A percentile compares a stretch with the other conserved stretches of the same genome.
Conservation (phyloP, 257 asterid species). For the Fraxinus excelsior region DNA sequence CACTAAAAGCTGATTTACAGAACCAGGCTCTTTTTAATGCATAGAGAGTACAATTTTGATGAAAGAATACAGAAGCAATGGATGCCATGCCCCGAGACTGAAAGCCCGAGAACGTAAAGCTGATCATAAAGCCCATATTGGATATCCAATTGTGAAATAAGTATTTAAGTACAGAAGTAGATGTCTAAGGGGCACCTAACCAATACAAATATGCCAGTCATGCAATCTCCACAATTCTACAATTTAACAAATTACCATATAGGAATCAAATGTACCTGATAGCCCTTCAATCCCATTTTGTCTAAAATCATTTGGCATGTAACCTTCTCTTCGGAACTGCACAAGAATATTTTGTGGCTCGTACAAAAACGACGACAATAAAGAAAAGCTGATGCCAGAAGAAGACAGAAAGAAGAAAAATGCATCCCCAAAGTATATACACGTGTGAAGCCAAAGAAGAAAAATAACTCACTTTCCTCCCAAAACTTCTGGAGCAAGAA, state of each 20-base stretch:
- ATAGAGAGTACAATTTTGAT: neutral
- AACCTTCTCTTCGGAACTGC: slow-evolving; percentile 85
- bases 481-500: slow-evolving; percentile 80
- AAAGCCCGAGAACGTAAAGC: neutral
- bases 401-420: neutral
- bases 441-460: slow-evolving; percentile 15
- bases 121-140: neutral
- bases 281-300: slow-evolving; percentile 85
- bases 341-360: slow-evolving; percentile 13
- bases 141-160: neutral
- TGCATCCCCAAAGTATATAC: neutral
- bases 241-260: neutral
- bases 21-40: neutral
- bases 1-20: neutral
- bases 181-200: neutral
- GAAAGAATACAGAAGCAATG: neutral
- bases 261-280: slow-evolving; percentile 64
- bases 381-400: neutral
- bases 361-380: slow-evolving; percentile 5
- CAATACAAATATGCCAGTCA: neutral
- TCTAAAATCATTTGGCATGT: slow-evolving; percentile 86
- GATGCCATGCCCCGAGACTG: neutral
- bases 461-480: slow-evolving; percentile 56
- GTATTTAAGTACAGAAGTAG: neutral
- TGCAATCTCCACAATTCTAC: neutral